phyloP scores from a whole-genome alignment of 2,329 filamentous ascomycete genomes.

The Xylaria sp. region DNA sequence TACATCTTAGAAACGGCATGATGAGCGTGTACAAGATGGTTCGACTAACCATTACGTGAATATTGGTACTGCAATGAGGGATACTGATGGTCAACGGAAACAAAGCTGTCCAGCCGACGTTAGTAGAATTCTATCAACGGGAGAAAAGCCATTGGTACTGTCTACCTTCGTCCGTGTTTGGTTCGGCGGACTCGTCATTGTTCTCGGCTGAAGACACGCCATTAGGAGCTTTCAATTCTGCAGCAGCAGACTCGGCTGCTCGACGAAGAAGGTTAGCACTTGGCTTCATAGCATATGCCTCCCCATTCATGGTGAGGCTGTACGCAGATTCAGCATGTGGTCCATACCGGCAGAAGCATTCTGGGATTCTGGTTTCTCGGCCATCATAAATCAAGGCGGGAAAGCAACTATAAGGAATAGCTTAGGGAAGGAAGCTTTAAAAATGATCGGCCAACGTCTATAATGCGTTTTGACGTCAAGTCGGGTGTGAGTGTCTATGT shows the following conservation, averaged over 20 bases:
- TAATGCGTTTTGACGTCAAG: slow-evolving; percentile 23
- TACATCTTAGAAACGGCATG: slow-evolving; percentile 40
- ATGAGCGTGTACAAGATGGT: slow-evolving; percentile 12
- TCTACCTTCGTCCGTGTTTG: slow-evolving; percentile 47
- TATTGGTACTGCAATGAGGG: slow-evolving; percentile 80
- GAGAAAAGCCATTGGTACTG: neutral
- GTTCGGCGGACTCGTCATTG: slow-evolving; percentile 43
- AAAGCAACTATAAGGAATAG: slow-evolving; percentile 31
- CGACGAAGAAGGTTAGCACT: slow-evolving; percentile 34
- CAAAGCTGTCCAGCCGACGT: slow-evolving; percentile 54
- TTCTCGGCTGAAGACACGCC: slow-evolving; percentile 41
- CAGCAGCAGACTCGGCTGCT: slow-evolving; percentile 41
- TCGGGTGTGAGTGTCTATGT: slow-evolving; percentile 14
- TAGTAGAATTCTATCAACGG: slow-evolving; percentile 10
- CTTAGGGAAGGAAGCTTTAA: slow-evolving; percentile 25
- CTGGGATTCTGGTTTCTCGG: slow-evolving; percentile 47
- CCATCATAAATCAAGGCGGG: slow-evolving; percentile 42
- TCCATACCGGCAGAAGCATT: slow-evolving; percentile 42
- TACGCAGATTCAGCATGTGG: slow-evolving; percentile 2
- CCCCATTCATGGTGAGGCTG: neutral
- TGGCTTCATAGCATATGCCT: neutral
- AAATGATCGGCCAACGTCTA: slow-evolving; percentile 35
- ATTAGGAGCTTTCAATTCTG: slow-evolving; percentile 43
- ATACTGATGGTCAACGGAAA: slow-evolving; percentile 79
- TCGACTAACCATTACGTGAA: slow-evolving; percentile 82